Evolutionary conservation across 139 green algal genomes (phyloP).

Genomic region (Pleodorina starrii): DNA sequence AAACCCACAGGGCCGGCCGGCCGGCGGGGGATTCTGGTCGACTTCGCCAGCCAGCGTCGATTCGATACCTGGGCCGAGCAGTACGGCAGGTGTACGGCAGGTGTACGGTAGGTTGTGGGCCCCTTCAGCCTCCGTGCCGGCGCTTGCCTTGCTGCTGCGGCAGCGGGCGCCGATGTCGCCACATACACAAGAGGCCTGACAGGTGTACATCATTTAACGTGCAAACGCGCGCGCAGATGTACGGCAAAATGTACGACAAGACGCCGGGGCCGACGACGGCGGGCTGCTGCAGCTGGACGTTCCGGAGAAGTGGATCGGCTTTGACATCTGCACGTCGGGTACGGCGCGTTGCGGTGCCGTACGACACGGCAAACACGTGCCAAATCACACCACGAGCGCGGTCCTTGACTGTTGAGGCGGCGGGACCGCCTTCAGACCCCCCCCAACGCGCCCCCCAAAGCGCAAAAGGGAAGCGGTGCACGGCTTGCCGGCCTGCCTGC

Average conservation of each 20-base stretch:
- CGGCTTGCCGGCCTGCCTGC: too few species aligned
- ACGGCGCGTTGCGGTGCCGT: too few species aligned
- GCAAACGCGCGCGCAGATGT: background rate
- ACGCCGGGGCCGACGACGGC: background rate
- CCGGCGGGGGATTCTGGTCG: background rate
- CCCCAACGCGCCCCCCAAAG: too few species aligned
- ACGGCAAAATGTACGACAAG: background rate
- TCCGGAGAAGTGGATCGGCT: conserved; percentile 35
- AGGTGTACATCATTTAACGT: too few species aligned
- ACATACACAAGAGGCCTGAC: too few species aligned
- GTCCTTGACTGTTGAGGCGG: too few species aligned
- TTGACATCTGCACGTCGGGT: conserved; percentile 11
- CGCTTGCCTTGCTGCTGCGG: background rate
- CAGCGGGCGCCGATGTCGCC: too few species aligned
- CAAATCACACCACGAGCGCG: too few species aligned
- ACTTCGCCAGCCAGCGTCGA: background rate
- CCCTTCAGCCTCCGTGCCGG: background rate
- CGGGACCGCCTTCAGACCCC: too few species aligned
- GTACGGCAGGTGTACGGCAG: background rate
- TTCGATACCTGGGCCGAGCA: background rate
- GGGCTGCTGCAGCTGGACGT: conserved; percentile 2
- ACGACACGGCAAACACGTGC: too few species aligned
- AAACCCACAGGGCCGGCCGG: background rate
- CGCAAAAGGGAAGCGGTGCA: too few species aligned
- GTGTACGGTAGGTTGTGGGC: background rate